These are phyloP conservation scores for Colletotrichum sp. DNA, from an alignment of 2,329 filamentous ascomycete species.

Conservation along the genomic window DNA sequence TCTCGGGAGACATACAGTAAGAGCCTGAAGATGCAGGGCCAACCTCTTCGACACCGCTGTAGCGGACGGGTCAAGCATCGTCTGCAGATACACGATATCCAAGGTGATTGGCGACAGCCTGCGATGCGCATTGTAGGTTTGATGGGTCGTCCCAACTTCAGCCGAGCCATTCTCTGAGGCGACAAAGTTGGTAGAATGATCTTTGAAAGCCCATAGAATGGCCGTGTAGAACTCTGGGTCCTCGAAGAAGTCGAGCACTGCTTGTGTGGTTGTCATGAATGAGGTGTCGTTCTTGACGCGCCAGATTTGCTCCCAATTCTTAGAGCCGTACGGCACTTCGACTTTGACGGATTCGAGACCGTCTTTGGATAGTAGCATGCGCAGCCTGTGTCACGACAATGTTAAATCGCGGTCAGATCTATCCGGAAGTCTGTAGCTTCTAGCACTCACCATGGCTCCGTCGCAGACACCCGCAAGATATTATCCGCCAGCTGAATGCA, in stretches of 20 bases:
- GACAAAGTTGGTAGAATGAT: not conserved
- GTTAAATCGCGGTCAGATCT: too few species aligned
- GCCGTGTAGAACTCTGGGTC: not conserved
- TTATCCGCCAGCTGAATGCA: conserved; percentile 18
- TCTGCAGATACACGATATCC: not conserved
- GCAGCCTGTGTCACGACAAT: not conserved
- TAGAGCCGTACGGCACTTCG: not conserved
- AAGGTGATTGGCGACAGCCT: not conserved
- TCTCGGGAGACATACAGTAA: not conserved
- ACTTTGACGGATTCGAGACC: not conserved
- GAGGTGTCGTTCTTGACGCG: not conserved
- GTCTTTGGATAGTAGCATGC: not conserved
- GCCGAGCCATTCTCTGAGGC: not conserved
- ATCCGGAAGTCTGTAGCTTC: too few species aligned
- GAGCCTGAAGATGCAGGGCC: not conserved
- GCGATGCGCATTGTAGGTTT: not conserved
- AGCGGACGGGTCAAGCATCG: not conserved
- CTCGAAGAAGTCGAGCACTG: not conserved
- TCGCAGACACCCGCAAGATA: not conserved
- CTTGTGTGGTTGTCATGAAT: not conserved
- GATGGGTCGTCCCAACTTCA: not conserved
- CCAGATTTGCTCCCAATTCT: not conserved
- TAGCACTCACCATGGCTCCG: conserved; percentile 7
- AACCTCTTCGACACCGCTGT: not conserved
- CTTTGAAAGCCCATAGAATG: not conserved